Conservation (phyloP, 2,329 filamentous ascomycete species). For the Claviceps paspali region DNA sequence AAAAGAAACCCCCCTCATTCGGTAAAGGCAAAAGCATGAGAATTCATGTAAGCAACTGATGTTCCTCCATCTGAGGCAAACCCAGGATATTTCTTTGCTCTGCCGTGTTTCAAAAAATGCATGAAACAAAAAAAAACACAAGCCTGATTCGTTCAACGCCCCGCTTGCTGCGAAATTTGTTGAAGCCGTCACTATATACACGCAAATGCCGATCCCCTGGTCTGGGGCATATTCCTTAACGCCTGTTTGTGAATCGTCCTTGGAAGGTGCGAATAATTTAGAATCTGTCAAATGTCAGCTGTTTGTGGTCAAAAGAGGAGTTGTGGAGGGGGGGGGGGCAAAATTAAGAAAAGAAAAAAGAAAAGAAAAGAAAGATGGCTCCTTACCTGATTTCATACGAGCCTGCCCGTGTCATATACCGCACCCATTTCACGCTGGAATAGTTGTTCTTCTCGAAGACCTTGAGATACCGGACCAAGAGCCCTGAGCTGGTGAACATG, state of each 20-base stretch:
- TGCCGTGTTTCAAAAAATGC: background rate
- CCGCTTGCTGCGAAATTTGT: background rate
- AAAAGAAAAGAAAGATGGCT: no score
- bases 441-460: conserved; percentile 99
- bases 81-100: no score
- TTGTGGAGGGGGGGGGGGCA: no score
- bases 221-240: conserved; percentile 2
- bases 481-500: conserved; percentile 94
- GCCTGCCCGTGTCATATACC: conserved; percentile 95
- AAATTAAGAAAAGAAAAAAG: no score
- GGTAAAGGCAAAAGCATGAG: no score
- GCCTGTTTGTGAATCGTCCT: conserved; percentile 2
- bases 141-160: background rate
- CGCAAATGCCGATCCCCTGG: background rate
- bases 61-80: background rate
- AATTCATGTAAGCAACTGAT: background rate
- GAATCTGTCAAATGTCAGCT: conserved; percentile 17
- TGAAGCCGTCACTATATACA: background rate
- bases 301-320: no score
- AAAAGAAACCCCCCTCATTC: no score
- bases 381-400: conserved; percentile 87
- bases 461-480: conserved; percentile 88
- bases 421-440: conserved; percentile 95
- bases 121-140: no score
- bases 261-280: conserved; percentile 11